Conservation (phyloP, 2,329 filamentous ascomycete species). For the Xylaria sp. region DNA sequence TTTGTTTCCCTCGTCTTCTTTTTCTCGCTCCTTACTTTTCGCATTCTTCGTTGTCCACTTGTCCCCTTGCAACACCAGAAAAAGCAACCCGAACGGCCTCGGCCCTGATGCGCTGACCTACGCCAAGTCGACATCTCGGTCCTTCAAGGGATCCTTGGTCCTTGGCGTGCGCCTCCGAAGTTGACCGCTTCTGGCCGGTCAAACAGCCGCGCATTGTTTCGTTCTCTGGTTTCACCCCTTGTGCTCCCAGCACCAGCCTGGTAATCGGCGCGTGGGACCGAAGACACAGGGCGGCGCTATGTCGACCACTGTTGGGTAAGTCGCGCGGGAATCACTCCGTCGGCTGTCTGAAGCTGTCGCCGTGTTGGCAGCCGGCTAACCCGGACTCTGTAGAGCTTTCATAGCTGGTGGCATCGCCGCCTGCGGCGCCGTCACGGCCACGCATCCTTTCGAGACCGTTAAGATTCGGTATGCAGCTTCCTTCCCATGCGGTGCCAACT, state of each 20-base stretch:
- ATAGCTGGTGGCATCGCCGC: slow-evolving; percentile 96
- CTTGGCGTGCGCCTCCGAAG: slow-evolving; percentile 26
- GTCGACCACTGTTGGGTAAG: slow-evolving; percentile 49
- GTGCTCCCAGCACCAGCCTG: not conserved
- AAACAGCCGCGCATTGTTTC: slow-evolving; percentile 5
- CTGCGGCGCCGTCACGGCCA: slow-evolving; percentile 96
- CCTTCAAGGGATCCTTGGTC: not conserved
- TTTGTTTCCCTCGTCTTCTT: not conserved
- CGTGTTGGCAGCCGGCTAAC: slow-evolving; percentile 17
- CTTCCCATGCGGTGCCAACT: not conserved
- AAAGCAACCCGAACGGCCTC: not conserved
- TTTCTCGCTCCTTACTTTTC: not conserved
- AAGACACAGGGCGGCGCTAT: slow-evolving; percentile 42
- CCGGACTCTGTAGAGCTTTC: slow-evolving; percentile 72
- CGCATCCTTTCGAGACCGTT: slow-evolving; percentile 97
- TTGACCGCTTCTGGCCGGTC: slow-evolving; percentile 38
- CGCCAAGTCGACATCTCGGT: slow-evolving; percentile 21
- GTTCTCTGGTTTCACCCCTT: not conserved
- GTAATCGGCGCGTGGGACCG: slow-evolving; percentile 24
- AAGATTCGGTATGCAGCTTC: slow-evolving; percentile 82
- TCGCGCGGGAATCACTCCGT: slow-evolving; percentile 10
- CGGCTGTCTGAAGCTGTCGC: not conserved
- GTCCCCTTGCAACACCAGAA: not conserved
- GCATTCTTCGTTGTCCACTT: not conserved
- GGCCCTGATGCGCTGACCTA: slow-evolving; percentile 5